Evolutionary conservation across 768 basidiomycete genomes (phyloP).

Genomic region (Mycena olivaceomarginata): DNA sequence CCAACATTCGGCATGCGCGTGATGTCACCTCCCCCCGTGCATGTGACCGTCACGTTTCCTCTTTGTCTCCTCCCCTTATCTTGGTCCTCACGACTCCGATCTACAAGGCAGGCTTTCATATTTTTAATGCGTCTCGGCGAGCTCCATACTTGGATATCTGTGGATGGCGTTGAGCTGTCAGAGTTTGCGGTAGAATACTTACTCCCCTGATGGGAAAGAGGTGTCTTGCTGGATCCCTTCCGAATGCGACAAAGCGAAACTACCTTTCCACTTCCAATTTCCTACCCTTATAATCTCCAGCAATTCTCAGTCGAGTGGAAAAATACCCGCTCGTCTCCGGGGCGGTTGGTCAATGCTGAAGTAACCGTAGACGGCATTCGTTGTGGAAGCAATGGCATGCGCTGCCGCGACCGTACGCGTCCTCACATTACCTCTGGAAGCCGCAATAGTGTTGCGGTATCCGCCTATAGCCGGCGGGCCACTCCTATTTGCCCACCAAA

Average conservation of each 20-base stretch:
- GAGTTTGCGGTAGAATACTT: too few species aligned
- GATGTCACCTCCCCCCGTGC: too few species aligned
- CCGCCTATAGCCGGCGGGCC: background rate
- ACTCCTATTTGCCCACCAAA: background rate
- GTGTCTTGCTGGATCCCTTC: conserved; percentile 33
- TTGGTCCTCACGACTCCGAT: too few species aligned
- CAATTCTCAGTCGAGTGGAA: background rate
- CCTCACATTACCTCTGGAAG: background rate
- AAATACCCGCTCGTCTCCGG: background rate
- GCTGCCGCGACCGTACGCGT: background rate
- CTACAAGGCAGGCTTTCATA: too few species aligned
- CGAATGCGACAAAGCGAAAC: conserved; percentile 17
- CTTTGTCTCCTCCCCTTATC: too few species aligned
- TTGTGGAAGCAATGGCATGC: conserved; percentile 3
- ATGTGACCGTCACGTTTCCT: too few species aligned
- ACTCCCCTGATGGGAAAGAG: conserved; percentile 17
- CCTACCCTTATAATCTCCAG: background rate
- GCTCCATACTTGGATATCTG: too few species aligned
- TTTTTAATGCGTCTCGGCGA: background rate
- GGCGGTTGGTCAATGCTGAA: background rate
- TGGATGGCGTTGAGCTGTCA: too few species aligned
- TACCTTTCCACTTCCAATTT: too few species aligned
- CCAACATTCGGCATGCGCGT: too few species aligned
- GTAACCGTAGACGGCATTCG: background rate
- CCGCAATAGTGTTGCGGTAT: background rate